Evolutionary conservation across 176 grass and related monocot genomes (phyloP), one percentile per base, ranked within the genome.

Genomic region (Lolium multiflorum): DNA sequence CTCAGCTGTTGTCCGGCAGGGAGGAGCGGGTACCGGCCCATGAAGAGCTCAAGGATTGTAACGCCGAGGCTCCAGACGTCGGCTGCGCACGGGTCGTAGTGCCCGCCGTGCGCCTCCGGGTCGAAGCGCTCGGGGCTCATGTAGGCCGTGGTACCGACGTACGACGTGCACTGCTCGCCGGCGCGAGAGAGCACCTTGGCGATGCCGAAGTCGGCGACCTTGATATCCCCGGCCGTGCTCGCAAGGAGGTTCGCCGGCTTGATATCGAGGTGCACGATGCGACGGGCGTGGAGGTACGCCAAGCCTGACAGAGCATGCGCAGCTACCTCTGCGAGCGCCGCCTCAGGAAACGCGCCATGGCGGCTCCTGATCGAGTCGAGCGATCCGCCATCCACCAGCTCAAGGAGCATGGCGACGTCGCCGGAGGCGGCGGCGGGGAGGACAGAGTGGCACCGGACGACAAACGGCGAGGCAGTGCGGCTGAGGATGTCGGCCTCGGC

Each of bases 401-500:
- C 91, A 17, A 93, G 91, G 39, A 93, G 88, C 39, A 93, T 71
- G 0, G 82, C 85, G 38, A 55, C 86, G n/a, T 76, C 88, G 18
- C 85, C 88, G 39, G 79, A 70, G 0, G 82, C 20, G 12, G 64
- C 57, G 0, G 61, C 43, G 0, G 41, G 88, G 39, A 93, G 41
- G 58, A 90, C 74, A 0, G 85, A 37, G 85, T 93, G 88, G 91
- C 82, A 93, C 12, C 88, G 82, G 56, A 93, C 79, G 50, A 93
- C 66, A 73, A 81, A 87, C 3, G 81, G 85, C 35, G 91, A 93
- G 37, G 79, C 89, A 11, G 46, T 56, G 50, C 89, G 79, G 54
- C 54, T 31, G 2, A 86, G 89, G 55, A 86, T 13, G 46, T 86
- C 91, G 0, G 64, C 82, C 82, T 88, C 91, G 11, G 72, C 48